phyloP scores from a whole-genome alignment of 2,329 filamentous ascomycete genomes.

The Mycocentrospora acerina region DNA sequence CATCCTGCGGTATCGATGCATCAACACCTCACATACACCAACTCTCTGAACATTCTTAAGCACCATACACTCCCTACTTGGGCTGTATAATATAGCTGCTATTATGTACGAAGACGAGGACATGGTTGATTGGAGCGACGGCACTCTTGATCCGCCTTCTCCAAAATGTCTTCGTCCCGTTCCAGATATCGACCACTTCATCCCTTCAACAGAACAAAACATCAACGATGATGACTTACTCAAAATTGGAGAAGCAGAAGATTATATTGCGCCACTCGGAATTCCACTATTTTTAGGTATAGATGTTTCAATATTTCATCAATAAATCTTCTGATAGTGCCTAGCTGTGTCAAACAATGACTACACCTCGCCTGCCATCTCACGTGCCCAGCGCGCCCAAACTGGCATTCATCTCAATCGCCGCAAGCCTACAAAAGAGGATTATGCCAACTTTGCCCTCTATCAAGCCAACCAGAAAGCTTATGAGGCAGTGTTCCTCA shows the following conservation, averaged over 20 bases:
- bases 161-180: background rate
- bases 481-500: conserved; percentile 26
- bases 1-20: no score
- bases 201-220: background rate
- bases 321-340: background rate
- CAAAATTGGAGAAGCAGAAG: conserved; percentile 1
- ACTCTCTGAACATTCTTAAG: background rate
- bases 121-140: conserved; percentile 29
- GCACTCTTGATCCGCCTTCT: conserved; percentile 10
- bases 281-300: conserved; percentile 12
- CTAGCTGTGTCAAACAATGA: background rate
- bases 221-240: background rate
- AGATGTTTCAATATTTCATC: background rate
- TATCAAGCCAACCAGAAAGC: conserved; percentile 30
- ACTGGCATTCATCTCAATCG: conserved; percentile 10
- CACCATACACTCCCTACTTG: background rate
- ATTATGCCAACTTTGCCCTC: conserved; percentile 20
- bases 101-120: conserved; percentile 23
- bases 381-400: conserved; percentile 7
- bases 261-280: conserved; percentile 1
- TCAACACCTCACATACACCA: background rate
- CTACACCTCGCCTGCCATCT: background rate
- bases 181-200: background rate
- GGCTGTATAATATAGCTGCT: background rate
- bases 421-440: conserved; percentile 16